A percentile compares a stretch with the other conserved stretches of the same genome.
Evolutionary conservation across 352 stramenopile species (phyloP).

Genomic region (Phytophthora aleatoria): DNA sequence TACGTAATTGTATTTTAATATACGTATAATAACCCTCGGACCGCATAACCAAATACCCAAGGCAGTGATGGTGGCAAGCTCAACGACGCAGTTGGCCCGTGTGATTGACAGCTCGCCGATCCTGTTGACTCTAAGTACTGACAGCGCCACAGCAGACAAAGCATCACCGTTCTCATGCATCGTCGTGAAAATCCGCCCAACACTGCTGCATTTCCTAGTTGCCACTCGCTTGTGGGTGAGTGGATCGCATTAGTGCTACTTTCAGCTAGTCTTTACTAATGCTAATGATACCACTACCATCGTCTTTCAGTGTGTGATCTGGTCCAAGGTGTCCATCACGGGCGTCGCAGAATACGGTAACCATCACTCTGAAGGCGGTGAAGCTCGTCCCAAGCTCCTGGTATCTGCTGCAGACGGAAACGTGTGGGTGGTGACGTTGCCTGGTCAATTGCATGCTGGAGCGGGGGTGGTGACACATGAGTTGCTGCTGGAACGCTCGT

Average conservation of each 20-base stretch:
- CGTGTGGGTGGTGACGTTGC: conserved; percentile 57
- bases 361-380: background rate
- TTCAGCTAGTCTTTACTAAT: background rate
- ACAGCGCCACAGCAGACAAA: background rate
- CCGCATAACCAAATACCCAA: too few species aligned
- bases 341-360: conserved; percentile 28
- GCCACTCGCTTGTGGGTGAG: conserved; percentile 48
- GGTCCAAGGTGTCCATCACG: conserved; percentile 44
- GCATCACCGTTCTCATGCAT: conserved; percentile 7
- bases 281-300: conserved; percentile 1
- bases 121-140: conserved; percentile 20
- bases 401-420: conserved; percentile 44
- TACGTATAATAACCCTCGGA: too few species aligned
- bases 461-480: conserved; percentile 6
- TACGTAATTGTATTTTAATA: too few species aligned
- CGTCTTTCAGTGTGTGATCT: conserved; percentile 47
- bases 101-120: conserved; percentile 45
- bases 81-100: conserved; percentile 38
- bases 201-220: conserved; percentile 54
- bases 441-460: conserved; percentile 11
- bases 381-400: conserved; percentile 28
- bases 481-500: conserved; percentile 26
- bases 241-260: background rate
- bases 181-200: conserved; percentile 51
- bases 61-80: background rate